Base-by-base conservation (phyloP, 345 rosid genomes). In the Gossypium australe region DNA sequence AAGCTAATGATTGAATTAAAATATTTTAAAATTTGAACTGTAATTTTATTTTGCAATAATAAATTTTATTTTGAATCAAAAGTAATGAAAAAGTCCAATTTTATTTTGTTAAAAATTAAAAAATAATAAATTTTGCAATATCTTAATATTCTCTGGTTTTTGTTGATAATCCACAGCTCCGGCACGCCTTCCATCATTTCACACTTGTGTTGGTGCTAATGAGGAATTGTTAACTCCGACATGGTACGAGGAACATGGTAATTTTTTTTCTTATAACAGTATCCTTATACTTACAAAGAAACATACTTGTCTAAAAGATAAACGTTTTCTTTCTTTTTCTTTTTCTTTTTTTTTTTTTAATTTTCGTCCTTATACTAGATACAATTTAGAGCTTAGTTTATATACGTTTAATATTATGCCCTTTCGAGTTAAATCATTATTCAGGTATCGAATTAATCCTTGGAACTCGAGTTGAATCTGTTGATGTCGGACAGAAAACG, bases 221-320 rank as follows among this genome's bases (percentile, higher is more conserved):
- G 99, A 93, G 81, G 98, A 95, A 85, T 22, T 57, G 34, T 82
- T 93, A 38, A 90, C 97, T 51, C 89, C 88, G 13, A 93, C 91
- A 79, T 93, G 98, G 98, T 95, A 95, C 82, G 88, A 90, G 80
- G 93, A 91, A 58, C 89, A 87, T 77, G 99, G 99, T 95, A 89
- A 89, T 84, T 71, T 16, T 48, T 75, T 69, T 47, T 47, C 47
- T 59, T 7, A 1, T 47, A 38, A n/a, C 9, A 58, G 5, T 75
- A n/a, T 14, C 3, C 17, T 41, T 5, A 9, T 17, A 14, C 12
- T 11, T n/a, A 8, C 9, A 44, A 13, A 44, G 38, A 43, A 43
- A 51, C 14, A 1, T 44, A n/a, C 14, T 34, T 34, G 41, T 34
- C 7, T 34, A 34, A 34, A 5, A 34, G 0, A 5, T 5, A 34